Evolutionary conservation across 2,329 filamentous ascomycete genomes (phyloP), one percentile per base, ranked within the genome.

Genomic region (Alternaria consortialis): DNA sequence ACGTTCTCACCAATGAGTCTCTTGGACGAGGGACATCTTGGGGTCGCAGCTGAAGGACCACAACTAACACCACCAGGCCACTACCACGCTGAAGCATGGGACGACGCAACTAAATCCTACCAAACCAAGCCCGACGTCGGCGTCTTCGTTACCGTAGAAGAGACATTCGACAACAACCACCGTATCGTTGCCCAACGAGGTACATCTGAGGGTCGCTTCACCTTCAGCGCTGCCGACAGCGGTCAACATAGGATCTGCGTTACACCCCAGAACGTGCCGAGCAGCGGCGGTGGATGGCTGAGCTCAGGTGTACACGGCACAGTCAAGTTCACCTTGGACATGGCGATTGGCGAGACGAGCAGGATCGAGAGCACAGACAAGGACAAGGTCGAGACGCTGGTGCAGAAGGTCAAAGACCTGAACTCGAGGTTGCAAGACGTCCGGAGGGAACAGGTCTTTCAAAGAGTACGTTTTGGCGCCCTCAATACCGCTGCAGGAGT

Each of bases 201-300:
- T 73, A 81, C 86, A 42, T 82, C 87, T 62, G 83, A 86, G 43
- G 94, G 95, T 70, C 91, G 91, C 76, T 98, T 98, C 85, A 97
- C 94, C 74, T 98, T 99, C 86, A 93, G 90, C 68, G 92, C 95
- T 53, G 92, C 93, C 76, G 95, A 97, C 79, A 87, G 91, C n/a
- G 95, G 95, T 79, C 92, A 97, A 80, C 95, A 99, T 87, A 90
- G 90, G 79, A 89, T 99, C 80, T 99, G 95, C 86, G 97, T 98
- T 83, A 92, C 90, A 4, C 92, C 94, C 15, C 89, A 88, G 50
- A 93, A 92, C 68, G 90, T 87, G 66, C 89, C 87, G 56, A 87
- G 88, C 47, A 85, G 85, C 48, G 82, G 85, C 48, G 82, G 86
- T 50, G 89, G 88, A 74, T 97, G 93, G 92, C 85, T 96, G 67